Percentiles rank a stretch among this genome's conserved stretches.
Evolutionary conservation across 2,329 filamentous ascomycete genomes (phyloP).

Genomic region (Drechslerella dactyloides): DNA sequence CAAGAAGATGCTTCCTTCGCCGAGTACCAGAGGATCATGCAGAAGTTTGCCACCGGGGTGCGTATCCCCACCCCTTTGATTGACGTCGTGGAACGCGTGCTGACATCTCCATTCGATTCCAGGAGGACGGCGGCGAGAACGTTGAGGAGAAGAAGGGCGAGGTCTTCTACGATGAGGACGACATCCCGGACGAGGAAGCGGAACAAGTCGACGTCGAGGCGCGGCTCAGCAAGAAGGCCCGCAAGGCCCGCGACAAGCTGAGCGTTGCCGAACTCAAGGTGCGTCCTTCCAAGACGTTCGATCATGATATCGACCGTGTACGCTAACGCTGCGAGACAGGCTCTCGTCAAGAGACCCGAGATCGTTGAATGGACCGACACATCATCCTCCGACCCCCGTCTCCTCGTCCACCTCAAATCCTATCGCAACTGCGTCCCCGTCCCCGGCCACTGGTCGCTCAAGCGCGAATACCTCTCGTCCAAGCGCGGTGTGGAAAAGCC

Average conservation of each 20-base stretch:
- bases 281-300: constrained; percentile 16
- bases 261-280: constrained; percentile 91
- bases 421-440: constrained; percentile 96
- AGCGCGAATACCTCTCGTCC: constrained; percentile 94
- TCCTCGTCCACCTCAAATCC: constrained; percentile 92
- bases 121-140: constrained; percentile 67
- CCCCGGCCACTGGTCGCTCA: constrained; percentile 90
- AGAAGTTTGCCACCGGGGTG: constrained; percentile 72
- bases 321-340: constrained; percentile 57
- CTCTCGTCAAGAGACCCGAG: constrained; percentile 86
- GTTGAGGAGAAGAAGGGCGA: constrained; percentile 81
- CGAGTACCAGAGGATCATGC: constrained; percentile 82
- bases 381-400: constrained; percentile 82
- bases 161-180: constrained; percentile 76
- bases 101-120: background rate
- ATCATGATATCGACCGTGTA: background rate
- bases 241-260: constrained; percentile 87
- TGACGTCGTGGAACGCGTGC: background rate
- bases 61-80: constrained; percentile 23
- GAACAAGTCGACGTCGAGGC: constrained; percentile 66
- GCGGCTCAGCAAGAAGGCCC: constrained; percentile 91
- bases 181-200: constrained; percentile 81
- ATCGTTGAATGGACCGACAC: constrained; percentile 98
- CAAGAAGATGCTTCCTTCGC: constrained; percentile 78
- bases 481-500: constrained; percentile 97